A percentile compares a stretch with the other conserved stretches of the same genome.
These are phyloP conservation scores for Viola pubescens DNA, from an alignment of 441 rosid species.

Conservation along the genomic window DNA sequence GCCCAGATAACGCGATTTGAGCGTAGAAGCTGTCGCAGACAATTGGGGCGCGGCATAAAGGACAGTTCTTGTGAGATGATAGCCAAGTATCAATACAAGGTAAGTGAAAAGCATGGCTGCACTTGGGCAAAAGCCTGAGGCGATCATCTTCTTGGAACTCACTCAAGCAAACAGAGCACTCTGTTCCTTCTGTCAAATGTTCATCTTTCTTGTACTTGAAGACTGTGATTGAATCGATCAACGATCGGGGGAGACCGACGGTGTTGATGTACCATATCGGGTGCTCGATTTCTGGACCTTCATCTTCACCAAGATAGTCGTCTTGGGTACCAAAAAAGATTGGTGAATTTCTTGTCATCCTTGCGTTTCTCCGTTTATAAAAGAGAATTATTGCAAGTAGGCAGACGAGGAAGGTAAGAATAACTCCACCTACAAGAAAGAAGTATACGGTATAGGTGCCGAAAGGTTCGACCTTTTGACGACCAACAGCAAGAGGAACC, in stretches of 20 bases:
- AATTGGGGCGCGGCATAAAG: constrained; percentile 67
- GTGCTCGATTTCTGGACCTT: constrained; percentile 34
- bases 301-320: constrained; percentile 33
- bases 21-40: constrained; percentile 10
- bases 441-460: constrained; percentile 10
- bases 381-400: constrained; percentile 4
- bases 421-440: constrained; percentile 10
- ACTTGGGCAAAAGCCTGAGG: constrained; percentile 61
- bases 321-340: constrained; percentile 21
- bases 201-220: constrained; percentile 43
- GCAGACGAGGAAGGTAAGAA: constrained; percentile 23
- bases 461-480: neutral
- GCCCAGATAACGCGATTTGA: constrained; percentile 8
- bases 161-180: constrained; percentile 76
- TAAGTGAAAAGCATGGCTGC: constrained; percentile 74
- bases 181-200: constrained; percentile 51
- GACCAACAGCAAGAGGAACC: neutral
- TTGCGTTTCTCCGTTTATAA: constrained; percentile 12
- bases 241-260: constrained; percentile 49
- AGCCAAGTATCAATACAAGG: constrained; percentile 80
- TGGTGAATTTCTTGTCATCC: constrained; percentile 15
- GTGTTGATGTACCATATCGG: constrained; percentile 63
- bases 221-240: constrained; percentile 47
- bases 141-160: constrained; percentile 64
- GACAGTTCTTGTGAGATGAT: constrained; percentile 69